Conservation (phyloP, 345 rosid species). For the Gossypium herbaceum region DNA sequence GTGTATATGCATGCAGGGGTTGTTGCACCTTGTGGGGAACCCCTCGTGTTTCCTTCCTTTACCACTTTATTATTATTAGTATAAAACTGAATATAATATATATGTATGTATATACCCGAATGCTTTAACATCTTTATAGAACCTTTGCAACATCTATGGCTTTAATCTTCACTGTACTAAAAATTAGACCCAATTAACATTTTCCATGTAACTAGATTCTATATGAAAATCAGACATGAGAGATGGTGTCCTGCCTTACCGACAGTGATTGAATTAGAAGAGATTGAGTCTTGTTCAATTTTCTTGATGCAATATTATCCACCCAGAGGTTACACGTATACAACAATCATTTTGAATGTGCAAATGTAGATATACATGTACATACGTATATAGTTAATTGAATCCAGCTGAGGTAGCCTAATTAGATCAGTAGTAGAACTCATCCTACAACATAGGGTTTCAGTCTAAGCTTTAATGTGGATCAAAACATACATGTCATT, state of each 20-base stretch:
- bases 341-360: background rate
- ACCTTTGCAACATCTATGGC: too few relatives aligned
- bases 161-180: too few relatives aligned
- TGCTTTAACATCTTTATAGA: too few relatives aligned
- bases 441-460: background rate
- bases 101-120: too few relatives aligned
- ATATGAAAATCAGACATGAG: background rate
- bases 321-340: background rate
- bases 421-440: background rate
- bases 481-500: background rate
- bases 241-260: background rate
- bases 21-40: too few relatives aligned
- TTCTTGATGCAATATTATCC: background rate
- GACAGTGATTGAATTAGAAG: background rate
- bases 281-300: background rate
- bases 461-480: background rate
- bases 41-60: too few relatives aligned
- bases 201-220: background rate
- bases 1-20: too few relatives aligned
- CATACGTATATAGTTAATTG: background rate
- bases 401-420: slow-evolving; percentile 1
- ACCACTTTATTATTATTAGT: too few relatives aligned
- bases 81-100: too few relatives aligned
- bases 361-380: background rate
- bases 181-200: too few relatives aligned